Base-by-base conservation (phyloP, 495 filamentous ascomycete species). In the Hyaloscypha finlandica region DNA sequence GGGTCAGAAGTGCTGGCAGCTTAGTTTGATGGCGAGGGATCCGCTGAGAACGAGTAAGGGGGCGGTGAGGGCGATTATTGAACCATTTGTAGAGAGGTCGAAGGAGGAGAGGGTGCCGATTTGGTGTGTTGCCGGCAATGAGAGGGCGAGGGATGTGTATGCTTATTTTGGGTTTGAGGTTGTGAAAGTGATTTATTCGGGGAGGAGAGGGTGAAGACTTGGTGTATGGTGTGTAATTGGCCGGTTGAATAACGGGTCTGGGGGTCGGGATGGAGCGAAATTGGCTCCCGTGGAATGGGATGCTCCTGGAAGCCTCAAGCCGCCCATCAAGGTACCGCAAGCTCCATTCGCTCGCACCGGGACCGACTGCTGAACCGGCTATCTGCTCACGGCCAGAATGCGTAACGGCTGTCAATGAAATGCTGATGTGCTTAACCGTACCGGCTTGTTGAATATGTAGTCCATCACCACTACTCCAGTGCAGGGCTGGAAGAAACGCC, bases 91-190 rank as follows among this genome's bases (percentile, higher is more conserved):
- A 6, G 45, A 64, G 30, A 62, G 35, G 51, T 39, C 65, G 8
- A 63, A 37, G 32, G 60, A 63, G 45, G 65, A 63, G 14, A 37
- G 31, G 19, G 32, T 63, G 19, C 42, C 42, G 16, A 14, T 48
- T 52, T 68, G 61, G 66, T 58, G 35, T 20, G 42, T 42, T 35
- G 31, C 42, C 0, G 53, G 35, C 11, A 57, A 35, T 45, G 32
- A 56, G 20, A 55, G 61, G 31, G 66, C 66, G 29, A 58, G 48
- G 30, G 60, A 64, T 64, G 42, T 68, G 61, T 68, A 68, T 53
- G 25, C 37, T 14, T 57, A 64, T 54, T 64, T 58, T 59, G 61
- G 66, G 0, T 68, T 68, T 29, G 22, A 53, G 51, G 61, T 68
- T 55, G 51, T 63, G 30, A 60, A 68, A 19, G 37, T 45, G 20